Evolutionary conservation across 2,329 filamentous ascomycete species (phyloP).

Genomic region (Fusarium sororula): DNA sequence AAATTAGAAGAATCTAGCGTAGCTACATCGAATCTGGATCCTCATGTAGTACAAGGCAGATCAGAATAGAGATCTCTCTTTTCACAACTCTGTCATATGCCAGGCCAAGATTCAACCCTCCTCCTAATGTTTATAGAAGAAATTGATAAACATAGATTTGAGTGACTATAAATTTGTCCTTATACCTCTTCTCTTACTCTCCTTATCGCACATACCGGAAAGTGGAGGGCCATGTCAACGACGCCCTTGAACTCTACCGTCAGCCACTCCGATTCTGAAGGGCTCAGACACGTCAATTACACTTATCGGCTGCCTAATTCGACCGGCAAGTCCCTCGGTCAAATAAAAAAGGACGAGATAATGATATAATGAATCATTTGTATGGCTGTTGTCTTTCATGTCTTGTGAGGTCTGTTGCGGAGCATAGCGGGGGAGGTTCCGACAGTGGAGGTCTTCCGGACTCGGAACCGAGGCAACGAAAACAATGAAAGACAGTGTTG

Average conservation of each 20-base stretch:
- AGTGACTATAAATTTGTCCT: background rate
- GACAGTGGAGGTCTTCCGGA: background rate
- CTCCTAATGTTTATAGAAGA: background rate
- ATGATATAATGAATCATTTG: background rate
- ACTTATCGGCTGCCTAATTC: background rate
- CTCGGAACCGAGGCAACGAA: background rate
- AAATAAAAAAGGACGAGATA: too few relatives aligned
- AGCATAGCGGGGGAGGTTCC: background rate
- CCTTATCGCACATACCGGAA: conserved; percentile 1
- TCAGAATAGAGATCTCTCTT: background rate
- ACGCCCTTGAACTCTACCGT: background rate
- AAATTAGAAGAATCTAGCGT: background rate
- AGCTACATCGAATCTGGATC: background rate
- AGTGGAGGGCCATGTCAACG: conserved; percentile 20
- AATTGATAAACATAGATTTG: background rate
- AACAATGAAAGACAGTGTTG: background rate
- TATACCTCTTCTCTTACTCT: background rate
- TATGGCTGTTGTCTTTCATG: background rate
- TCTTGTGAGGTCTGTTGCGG: background rate
- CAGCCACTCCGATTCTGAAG: conserved; percentile 3
- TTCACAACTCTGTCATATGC: background rate
- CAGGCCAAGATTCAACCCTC: background rate
- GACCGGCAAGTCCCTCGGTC: too few relatives aligned
- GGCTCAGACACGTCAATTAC: background rate
- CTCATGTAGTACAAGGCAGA: background rate